A percentile compares a stretch with the other conserved stretches of the same genome.
phyloP scores from a whole-genome alignment of 192 early-diverging fungal genomes.

The Globomyces pollinis-pini region DNA sequence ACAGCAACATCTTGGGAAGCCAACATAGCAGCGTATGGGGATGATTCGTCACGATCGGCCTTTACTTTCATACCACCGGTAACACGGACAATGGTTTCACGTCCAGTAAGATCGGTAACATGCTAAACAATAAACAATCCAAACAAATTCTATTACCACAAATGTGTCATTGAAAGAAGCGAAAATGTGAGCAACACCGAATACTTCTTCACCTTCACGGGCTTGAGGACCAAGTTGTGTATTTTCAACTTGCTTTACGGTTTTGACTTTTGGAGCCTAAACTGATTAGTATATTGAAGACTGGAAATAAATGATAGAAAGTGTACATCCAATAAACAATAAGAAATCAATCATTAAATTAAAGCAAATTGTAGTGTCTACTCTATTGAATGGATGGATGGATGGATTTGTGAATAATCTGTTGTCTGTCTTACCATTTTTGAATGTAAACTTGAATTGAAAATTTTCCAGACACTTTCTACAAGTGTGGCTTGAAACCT shows the following conservation, averaged over 20 bases:
- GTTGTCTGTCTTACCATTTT: no score
- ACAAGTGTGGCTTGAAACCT: no score
- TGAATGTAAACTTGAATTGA: no score
- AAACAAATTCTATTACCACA: constrained; percentile 44
- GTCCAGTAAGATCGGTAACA: constrained; percentile 98
- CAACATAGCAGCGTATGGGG: constrained; percentile 99
- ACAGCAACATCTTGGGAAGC: constrained; percentile 97
- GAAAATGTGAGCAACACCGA: constrained; percentile 99
- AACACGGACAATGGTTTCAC: constrained; percentile 98
- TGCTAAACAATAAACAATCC: no score
- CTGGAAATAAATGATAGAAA: no score
- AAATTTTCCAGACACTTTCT: no score
- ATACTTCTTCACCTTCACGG: constrained; percentile 96
- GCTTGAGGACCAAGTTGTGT: constrained; percentile 95
- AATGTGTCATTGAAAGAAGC: constrained; percentile 99
- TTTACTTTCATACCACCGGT: constrained; percentile 99
- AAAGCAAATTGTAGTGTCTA: no score
- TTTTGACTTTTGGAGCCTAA: constrained; percentile 8
- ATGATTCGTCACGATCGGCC: constrained; percentile 99
- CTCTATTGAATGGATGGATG: no score
- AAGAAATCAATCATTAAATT: no score
- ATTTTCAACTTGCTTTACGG: constrained; percentile 39
- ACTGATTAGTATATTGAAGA: no score
- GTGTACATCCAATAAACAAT: no score
- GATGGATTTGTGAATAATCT: no score